These are phyloP conservation scores for Cyamopsis tetragonoloba DNA, from an alignment of 306 rosid species.

Conservation along the genomic window DNA sequence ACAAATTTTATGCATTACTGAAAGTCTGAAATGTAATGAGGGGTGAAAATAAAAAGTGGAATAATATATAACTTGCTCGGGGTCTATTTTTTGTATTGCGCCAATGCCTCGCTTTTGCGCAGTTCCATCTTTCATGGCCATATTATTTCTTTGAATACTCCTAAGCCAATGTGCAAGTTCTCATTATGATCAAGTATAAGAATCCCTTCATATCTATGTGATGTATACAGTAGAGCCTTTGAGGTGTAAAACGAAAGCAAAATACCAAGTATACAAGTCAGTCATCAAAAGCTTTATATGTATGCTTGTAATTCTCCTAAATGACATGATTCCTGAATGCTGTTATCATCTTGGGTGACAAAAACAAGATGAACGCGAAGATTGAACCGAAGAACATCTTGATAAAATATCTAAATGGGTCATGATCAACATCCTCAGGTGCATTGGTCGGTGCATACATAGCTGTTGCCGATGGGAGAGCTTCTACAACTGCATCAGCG, in stretches of 20 bases:
- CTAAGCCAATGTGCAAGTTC: not conserved
- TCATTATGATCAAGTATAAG: not conserved
- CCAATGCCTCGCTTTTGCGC: not conserved
- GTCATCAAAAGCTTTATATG: conserved; percentile 12
- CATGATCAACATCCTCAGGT: conserved; percentile 46
- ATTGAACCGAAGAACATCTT: conserved; percentile 79
- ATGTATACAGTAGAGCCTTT: not conserved
- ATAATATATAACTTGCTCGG: not conserved
- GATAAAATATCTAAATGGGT: conserved; percentile 45
- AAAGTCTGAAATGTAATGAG: not conserved
- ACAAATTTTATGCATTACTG: too few relatives aligned
- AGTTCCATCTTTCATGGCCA: not conserved
- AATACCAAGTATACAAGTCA: conserved; percentile 2
- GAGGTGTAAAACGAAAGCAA: not conserved
- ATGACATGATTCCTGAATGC: conserved; percentile 57
- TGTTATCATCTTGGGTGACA: conserved; percentile 63
- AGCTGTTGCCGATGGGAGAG: conserved; percentile 82
- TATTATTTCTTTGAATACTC: not conserved
- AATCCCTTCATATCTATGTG: conserved; percentile 1
- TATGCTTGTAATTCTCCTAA: conserved; percentile 20
- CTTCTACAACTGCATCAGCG: conserved; percentile 92
- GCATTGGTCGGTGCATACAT: conserved; percentile 40
- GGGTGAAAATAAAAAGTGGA: not conserved
- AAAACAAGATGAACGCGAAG: conserved; percentile 60
- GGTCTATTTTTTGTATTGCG: not conserved